Evolutionary conservation across 2,329 filamentous ascomycete species (phyloP), one percentile per base, ranked within the genome.

Genomic region (Trichoderma koningiopsis): DNA sequence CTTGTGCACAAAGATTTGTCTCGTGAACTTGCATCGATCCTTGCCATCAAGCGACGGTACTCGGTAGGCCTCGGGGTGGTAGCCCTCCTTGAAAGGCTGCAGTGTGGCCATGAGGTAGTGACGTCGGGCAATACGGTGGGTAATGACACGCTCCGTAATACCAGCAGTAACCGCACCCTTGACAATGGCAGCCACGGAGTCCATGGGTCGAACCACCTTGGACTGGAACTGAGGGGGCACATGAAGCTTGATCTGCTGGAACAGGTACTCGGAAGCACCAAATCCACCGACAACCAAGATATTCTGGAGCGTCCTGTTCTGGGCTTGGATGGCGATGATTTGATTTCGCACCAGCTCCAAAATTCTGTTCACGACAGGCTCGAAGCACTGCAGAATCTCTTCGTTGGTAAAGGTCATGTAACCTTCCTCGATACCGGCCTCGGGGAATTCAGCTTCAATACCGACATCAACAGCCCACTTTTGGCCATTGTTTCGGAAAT

Each of bases 321-420:
- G 96, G 6, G 95, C 95, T 83, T 98, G 96, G 75, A 99, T 98
- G 74, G 96, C 96, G 76, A 98, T 97, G 80, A 99, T 98, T 82
- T 99, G 96, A 82, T 98, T 98, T 74, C 95, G 88, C 70, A 98
- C 96, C 73, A 98, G 87, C 81, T 98, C 96, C 75, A 98, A 83
- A 78, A 99, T 98, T 69, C 96, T 88, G 84, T 98, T 97, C 68
- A 98, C 95, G 11, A 99, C 96, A 14, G 96, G 96, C 84, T 98
- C 95, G 80, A 98, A 99, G 84, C 96, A 98, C 83, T 98, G 95
- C 74, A 99, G 86, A 76, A 99, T 98, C 82, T 99, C 96, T 82
- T 98, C 96, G 79, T 99, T 98, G 71, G 94, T 98, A 79, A 99
- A 99, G 2, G 95, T 98, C 96, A 99, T 99, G 84, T 97, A 98